These are phyloP conservation scores for Sugiyamaella smithiae DNA, from an alignment of 805 yeast species.

Conservation along the genomic window DNA sequence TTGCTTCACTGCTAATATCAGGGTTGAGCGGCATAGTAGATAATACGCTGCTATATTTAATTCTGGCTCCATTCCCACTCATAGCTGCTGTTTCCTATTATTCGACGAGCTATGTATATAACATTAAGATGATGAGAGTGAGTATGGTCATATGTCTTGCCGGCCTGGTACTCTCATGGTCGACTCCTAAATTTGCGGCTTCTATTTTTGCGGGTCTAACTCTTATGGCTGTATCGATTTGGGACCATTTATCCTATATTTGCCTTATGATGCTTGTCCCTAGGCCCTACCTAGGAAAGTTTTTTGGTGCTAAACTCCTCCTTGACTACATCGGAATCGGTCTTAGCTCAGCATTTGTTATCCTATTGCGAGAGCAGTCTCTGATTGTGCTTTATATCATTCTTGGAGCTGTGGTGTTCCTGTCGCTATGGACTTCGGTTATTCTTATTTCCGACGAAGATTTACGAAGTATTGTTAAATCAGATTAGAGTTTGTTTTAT, in stretches of 20 bases:
- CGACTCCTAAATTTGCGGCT: too few species aligned
- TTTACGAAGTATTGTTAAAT: not conserved
- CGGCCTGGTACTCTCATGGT: too few species aligned
- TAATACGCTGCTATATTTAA: too few species aligned
- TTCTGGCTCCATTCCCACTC: not conserved
- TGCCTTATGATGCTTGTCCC: not conserved
- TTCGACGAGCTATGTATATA: not conserved
- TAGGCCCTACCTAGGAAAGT: not conserved
- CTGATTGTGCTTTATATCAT: not conserved
- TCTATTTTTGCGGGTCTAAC: too few species aligned
- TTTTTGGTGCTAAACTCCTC: not conserved
- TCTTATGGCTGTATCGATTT: too few species aligned
- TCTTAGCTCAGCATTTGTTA: not conserved
- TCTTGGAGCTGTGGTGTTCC: not conserved
- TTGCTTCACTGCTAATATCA: too few species aligned
- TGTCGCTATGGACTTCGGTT: not conserved
- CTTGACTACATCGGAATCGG: not conserved
- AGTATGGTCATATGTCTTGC: not conserved
- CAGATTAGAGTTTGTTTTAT: not conserved
- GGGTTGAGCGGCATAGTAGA: too few species aligned
- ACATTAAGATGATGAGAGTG: not conserved
- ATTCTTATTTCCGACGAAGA: not conserved
- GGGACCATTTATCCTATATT: not conserved
- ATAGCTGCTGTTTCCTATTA: not conserved
- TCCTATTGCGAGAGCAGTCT: not conserved